Evolutionary conservation across 805 yeast species (phyloP), one percentile per base, ranked within the genome.

Genomic region (Nakazawaea siamensis): DNA sequence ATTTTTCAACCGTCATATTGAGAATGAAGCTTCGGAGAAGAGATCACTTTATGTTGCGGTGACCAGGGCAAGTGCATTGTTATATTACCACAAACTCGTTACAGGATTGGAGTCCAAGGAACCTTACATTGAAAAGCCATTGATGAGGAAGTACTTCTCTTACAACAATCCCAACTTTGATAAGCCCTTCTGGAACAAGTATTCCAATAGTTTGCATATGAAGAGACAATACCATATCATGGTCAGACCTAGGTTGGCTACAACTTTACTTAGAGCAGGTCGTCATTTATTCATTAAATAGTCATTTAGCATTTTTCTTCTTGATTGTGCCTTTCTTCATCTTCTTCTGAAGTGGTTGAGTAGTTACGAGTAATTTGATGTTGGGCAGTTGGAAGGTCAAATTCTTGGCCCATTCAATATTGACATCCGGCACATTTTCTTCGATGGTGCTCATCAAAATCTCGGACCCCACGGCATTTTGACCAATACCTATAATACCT

Each of bases 1-100:
- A 4, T 25, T 12, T 12, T 27, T 12, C 16, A 15, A 19, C 7
- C 8, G 11, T 25, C 33, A 36, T 39, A 34, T 16, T 7, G 45
- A 54, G 2, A 42, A 46, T 10, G 51, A 27, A 15, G 39, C 42
- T 1, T 57, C 53, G 12, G 64, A 61, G 12, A 57, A 61, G 12
- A 60, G 76, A 31, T 50, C 73, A 10, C 55, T 72, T 13, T 81
- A 79, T 48, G 87, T 80, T 2, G 88, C 77, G 1, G 56, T 70
- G 48, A 80, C 88, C 0, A 62, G 90, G 41, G 82, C 88, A 0
- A 64, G 60, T 23, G 52, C 61, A 16, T 43, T 72, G 27, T 45
- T 70, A 7, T 72, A 71, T 38, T 56, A 50, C 41, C 53, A 55
- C 38, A 48, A 47, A 25, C 34, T 49, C 6, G 10, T 9, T 7